These are phyloP conservation scores for Amaranthus cruentus DNA, from an alignment of 148 eudicot species.

Conservation along the genomic window DNA sequence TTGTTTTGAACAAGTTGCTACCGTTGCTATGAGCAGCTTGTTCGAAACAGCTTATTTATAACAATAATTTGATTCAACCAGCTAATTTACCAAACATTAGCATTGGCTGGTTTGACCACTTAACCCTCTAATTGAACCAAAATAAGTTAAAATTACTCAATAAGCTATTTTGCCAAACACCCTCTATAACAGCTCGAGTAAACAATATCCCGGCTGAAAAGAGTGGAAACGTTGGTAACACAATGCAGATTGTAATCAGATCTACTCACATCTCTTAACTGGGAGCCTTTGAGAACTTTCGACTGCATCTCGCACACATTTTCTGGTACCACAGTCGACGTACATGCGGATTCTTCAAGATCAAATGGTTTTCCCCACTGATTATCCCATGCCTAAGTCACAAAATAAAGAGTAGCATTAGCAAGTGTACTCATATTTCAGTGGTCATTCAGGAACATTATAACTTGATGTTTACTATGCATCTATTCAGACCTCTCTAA, in stretches of 20 bases:
- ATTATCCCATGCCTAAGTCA: constrained; percentile 25
- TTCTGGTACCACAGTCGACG: constrained; percentile 17
- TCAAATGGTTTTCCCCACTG: constrained; percentile 25
- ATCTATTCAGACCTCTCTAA: background rate
- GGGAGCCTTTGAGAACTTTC: constrained; percentile 13
- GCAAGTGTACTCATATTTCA: background rate
- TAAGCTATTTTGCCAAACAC: background rate
- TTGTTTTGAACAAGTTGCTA: no score
- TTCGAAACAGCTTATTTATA: no score
- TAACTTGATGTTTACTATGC: background rate
- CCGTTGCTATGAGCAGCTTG: no score
- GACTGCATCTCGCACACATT: constrained; percentile 28
- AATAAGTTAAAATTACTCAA: background rate
- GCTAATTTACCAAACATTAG: no score
- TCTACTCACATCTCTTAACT: constrained; percentile 20
- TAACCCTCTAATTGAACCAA: background rate
- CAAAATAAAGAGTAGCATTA: constrained; percentile 4
- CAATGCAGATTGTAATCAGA: background rate
- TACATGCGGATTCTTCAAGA: constrained; percentile 22
- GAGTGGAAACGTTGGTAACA: background rate
- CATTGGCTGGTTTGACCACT: background rate
- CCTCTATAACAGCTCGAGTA: background rate
- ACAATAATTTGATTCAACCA: no score
- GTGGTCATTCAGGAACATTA: background rate
- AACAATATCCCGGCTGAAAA: background rate